phyloP scores from a whole-genome alignment of 1,139 yeast genomes.

The Pichia sp. region DNA sequence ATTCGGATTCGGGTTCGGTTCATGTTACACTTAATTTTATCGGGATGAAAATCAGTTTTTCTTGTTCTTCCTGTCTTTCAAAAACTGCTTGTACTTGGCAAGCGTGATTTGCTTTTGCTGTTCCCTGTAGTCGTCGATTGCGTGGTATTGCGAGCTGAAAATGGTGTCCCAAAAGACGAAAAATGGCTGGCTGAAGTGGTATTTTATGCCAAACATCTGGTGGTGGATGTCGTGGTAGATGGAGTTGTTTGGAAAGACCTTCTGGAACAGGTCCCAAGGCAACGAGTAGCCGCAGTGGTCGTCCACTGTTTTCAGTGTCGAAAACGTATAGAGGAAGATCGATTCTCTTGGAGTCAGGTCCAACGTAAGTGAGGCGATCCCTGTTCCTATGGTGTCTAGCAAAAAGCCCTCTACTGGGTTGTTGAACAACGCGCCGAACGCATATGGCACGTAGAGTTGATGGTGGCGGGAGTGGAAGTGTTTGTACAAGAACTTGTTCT shows the following conservation, averaged over 20 bases:
- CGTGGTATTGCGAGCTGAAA: constrained; percentile 68
- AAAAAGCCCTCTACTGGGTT: constrained; percentile 91
- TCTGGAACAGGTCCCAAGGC: constrained; percentile 87
- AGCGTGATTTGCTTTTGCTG: constrained; percentile 57
- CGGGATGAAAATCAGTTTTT: not conserved
- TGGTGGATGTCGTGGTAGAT: constrained; percentile 97
- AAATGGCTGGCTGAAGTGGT: constrained; percentile 94
- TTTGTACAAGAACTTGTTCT: constrained; percentile 67
- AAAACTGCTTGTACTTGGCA: constrained; percentile 57
- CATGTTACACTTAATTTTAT: not conserved
- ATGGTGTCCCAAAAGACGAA: constrained; percentile 87
- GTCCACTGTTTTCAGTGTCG: constrained; percentile 94
- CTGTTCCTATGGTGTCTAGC: constrained; percentile 89
- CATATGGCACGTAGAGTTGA: constrained; percentile 89
- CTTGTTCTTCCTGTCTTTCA: constrained; percentile 39
- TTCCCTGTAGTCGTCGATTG: constrained; percentile 54
- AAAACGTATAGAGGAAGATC: constrained; percentile 69
- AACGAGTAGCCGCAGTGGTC: constrained; percentile 96
- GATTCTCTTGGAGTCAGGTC: constrained; percentile 73
- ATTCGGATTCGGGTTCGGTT: not conserved
- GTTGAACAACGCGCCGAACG: constrained; percentile 92
- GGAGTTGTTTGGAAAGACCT: constrained; percentile 88
- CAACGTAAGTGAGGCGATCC: constrained; percentile 63
- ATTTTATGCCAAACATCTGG: constrained; percentile 91
- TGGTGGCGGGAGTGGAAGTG: constrained; percentile 93